Conservation (phyloP, 2,329 filamentous ascomycete genomes). For the Phaeosphaeriaceae sp. region DNA sequence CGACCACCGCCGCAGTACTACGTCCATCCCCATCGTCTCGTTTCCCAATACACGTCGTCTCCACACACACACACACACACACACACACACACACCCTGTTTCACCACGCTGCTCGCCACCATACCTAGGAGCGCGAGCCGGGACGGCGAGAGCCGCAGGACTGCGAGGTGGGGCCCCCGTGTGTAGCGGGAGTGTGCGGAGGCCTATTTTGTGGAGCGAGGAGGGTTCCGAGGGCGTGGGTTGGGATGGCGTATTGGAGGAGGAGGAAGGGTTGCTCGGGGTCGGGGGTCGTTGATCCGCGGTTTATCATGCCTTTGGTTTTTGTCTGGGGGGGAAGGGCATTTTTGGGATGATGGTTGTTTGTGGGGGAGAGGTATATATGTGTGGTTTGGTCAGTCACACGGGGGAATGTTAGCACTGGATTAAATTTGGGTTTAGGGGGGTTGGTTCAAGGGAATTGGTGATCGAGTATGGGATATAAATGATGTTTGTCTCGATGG, state of each 20-base stretch:
- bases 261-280: conserved; percentile 51
- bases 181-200: conserved; percentile 52
- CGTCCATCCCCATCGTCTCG: conserved; percentile 59
- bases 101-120: too few species aligned
- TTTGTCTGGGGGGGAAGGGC: conserved; percentile 18
- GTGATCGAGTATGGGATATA: too few species aligned
- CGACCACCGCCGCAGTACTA: conserved; percentile 55
- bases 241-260: conserved; percentile 59
- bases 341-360: conserved; percentile 1
- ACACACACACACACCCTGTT: too few species aligned
- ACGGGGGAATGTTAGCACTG: too few species aligned
- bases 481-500: too few species aligned
- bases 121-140: conserved; percentile 60
- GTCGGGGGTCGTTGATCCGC: conserved; percentile 51
- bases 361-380: too few species aligned
- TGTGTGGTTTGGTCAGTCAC: too few species aligned
- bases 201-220: conserved; percentile 56
- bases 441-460: too few species aligned
- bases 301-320: conserved; percentile 46
- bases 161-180: conserved; percentile 53
- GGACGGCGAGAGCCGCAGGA: conserved; percentile 58
- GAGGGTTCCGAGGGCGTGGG: conserved; percentile 47
- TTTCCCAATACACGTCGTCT: too few species aligned
- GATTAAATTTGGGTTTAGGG: too few species aligned
- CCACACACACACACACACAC: too few species aligned